phyloP scores from a whole-genome alignment of 306 rosid genomes.

The Echinosophora koreensis region DNA sequence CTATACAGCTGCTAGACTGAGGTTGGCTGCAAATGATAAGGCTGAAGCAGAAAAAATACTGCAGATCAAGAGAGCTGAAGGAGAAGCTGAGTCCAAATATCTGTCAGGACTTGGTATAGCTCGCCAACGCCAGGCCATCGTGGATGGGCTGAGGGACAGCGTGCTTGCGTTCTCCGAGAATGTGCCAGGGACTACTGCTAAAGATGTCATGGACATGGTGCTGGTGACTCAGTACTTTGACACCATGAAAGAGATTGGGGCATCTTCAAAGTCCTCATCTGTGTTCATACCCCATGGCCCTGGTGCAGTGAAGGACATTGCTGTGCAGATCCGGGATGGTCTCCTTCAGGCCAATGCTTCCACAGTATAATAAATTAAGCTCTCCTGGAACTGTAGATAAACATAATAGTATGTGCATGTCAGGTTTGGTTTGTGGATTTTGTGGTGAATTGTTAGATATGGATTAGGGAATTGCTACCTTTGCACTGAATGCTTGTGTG shows the following conservation, averaged over 20 bases:
- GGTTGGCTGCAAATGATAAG: conserved; percentile 74
- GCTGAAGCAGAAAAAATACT: conserved; percentile 81
- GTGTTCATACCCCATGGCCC: conserved; percentile 87
- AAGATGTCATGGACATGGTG: conserved; percentile 85
- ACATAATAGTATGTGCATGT: conserved; percentile 3
- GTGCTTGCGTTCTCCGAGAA: conserved; percentile 72
- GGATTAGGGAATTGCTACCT: neutral
- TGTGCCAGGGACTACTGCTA: conserved; percentile 73
- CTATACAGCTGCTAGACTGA: conserved; percentile 67
- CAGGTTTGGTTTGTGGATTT: neutral
- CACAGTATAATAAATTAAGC: neutral
- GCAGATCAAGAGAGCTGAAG: conserved; percentile 81
- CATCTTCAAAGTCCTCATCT: conserved; percentile 74
- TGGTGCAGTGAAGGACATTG: conserved; percentile 73
- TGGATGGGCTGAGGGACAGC: conserved; percentile 76
- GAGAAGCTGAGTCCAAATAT: conserved; percentile 80
- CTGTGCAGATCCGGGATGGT: conserved; percentile 75
- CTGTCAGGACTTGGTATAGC: conserved; percentile 81
- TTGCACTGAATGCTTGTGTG: neutral
- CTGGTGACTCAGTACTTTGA: conserved; percentile 82
- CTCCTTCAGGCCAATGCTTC: conserved; percentile 63
- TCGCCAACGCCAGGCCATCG: conserved; percentile 83
- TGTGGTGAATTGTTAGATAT: neutral
- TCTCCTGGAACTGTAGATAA: conserved; percentile 23
- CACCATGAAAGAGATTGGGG: conserved; percentile 83